Conservation (phyloP, 164 flowering plant species). For the Nymphaea colorata region DNA sequence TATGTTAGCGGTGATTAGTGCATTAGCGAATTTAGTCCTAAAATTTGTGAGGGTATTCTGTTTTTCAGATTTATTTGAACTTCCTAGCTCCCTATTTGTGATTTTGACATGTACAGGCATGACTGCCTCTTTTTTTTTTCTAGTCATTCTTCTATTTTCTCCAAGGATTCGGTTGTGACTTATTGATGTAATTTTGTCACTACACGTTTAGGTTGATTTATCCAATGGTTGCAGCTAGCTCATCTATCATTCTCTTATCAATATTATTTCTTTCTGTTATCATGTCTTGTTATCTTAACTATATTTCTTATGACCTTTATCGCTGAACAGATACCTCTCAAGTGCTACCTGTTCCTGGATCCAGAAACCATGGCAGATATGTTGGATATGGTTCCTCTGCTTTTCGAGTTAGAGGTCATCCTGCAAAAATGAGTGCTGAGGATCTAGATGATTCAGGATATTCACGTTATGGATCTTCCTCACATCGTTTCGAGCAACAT, state of each 20-base stretch:
- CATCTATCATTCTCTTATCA: no score
- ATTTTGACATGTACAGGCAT: neutral
- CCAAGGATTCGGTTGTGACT: neutral
- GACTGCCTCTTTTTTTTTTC: neutral
- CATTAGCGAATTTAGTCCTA: no score
- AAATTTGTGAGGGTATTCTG: no score
- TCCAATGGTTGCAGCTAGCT: no score
- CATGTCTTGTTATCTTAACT: neutral
- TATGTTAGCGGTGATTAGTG: no score
- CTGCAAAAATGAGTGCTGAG: neutral
- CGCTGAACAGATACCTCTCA: slow-evolving; percentile 29
- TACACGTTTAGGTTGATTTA: no score
- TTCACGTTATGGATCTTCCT: neutral
- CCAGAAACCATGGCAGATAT: neutral
- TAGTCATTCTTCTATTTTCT: neutral
- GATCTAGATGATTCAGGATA: neutral
- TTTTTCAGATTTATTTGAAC: no score
- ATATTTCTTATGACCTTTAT: neutral
- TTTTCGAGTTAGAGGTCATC: neutral
- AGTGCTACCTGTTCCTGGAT: slow-evolving; percentile 8
- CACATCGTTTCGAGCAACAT: neutral
- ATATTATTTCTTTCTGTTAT: no score
- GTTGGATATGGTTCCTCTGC: neutral
- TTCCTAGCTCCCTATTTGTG: neutral
- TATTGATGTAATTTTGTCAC: no score